Conservation (phyloP, 176 grass and related monocot genomes). For the Aegilops bicornis region DNA sequence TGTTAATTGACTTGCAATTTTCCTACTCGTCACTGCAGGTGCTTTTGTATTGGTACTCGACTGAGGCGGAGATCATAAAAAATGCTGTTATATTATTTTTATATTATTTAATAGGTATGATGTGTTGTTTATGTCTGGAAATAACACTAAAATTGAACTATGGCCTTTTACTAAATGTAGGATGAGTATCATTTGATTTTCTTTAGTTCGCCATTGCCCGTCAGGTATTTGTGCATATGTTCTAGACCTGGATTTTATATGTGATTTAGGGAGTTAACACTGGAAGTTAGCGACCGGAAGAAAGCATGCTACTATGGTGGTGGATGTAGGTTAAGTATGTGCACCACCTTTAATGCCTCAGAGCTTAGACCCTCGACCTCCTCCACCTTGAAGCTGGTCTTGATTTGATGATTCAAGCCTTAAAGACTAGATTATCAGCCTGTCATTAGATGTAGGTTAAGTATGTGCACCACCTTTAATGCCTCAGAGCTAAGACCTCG, state of each 20-base stretch:
- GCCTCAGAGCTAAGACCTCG: not conserved
- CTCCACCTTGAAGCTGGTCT: not conserved
- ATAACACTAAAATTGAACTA: not conserved
- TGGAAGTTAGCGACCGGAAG: not conserved
- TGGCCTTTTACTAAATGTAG: conserved; percentile 21
- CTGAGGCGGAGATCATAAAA: conserved; percentile 47
- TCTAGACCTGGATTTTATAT: conserved; percentile 25
- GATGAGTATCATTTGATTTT: not conserved
- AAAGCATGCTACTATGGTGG: not conserved
- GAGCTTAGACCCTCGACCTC: not conserved
- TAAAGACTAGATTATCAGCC: not conserved
- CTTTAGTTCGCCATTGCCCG: conserved; percentile 4
- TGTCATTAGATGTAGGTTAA: not conserved
- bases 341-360: not conserved
- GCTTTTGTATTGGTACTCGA: conserved; percentile 68
- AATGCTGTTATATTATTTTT: conserved; percentile 79
- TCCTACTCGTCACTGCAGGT: conserved; percentile 48
- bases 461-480: not conserved
- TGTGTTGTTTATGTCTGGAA: not conserved
- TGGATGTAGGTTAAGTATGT: not conserved
- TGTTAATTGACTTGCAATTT: conserved; percentile 13
- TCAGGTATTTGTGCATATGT: conserved; percentile 22
- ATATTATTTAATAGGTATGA: conserved; percentile 91
- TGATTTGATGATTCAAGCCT: not conserved
- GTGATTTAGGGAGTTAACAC: not conserved